Evolutionary conservation across 371 early-diverging fungal species (phyloP).

Genomic region (Lichtheimia corymbifera): DNA sequence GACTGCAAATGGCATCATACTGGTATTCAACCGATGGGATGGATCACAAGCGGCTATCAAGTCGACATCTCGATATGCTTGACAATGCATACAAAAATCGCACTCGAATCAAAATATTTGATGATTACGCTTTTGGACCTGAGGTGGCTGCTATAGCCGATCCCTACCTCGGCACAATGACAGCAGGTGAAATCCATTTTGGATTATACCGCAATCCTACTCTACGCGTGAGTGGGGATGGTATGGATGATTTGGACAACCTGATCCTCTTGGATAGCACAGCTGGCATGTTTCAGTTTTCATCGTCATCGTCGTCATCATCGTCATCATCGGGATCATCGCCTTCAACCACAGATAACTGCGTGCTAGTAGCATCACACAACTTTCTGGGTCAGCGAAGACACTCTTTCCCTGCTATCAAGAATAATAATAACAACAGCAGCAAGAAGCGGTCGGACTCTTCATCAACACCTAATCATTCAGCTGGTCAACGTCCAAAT

Average conservation of each 20-base stretch:
- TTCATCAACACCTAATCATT: not conserved
- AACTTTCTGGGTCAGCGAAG: not conserved
- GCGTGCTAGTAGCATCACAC: not conserved
- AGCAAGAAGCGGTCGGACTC: not conserved
- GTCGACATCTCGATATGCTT: conserved; percentile 15
- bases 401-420: not conserved
- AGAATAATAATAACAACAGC: not conserved
- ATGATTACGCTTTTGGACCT: conserved; percentile 21
- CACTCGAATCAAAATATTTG: conserved; percentile 19
- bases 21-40: conserved; percentile 29
- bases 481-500: not conserved
- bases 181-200: conserved; percentile 29
- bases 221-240: conserved; percentile 7
- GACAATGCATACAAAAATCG: conserved; percentile 22
- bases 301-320: not conserved
- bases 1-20: conserved; percentile 14
- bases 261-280: conserved; percentile 13
- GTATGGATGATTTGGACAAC: conserved; percentile 8
- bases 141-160: conserved; percentile 17
- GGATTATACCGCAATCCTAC: conserved; percentile 24
- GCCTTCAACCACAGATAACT: not conserved
- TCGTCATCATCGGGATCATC: not conserved
- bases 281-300: conserved; percentile 3
- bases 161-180: conserved; percentile 29
- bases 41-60: conserved; percentile 21